These are phyloP conservation scores for Apodospora peruviana DNA, from an alignment of 495 filamentous ascomycete genomes.

Conservation along the genomic window DNA sequence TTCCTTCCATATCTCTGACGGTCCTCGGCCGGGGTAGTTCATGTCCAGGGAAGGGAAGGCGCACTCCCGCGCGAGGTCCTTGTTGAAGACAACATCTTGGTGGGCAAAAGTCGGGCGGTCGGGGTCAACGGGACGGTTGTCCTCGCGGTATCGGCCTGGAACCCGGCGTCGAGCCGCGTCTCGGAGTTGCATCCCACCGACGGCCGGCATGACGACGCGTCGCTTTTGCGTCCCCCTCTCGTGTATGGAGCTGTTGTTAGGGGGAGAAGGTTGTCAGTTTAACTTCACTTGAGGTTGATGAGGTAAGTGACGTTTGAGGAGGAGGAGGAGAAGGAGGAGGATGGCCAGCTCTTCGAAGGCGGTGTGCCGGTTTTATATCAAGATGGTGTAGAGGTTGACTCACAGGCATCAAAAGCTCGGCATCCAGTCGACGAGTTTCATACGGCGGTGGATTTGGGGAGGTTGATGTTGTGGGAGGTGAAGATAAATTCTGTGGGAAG, in stretches of 20 bases:
- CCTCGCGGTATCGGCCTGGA: slow-evolving; percentile 14
- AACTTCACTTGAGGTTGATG: too few relatives aligned
- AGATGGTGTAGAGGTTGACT: too few relatives aligned
- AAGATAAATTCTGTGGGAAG: too few relatives aligned
- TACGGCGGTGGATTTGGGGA: too few relatives aligned
- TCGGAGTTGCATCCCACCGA: slow-evolving; percentile 10
- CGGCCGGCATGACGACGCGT: background rate
- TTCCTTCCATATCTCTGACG: slow-evolving; percentile 11
- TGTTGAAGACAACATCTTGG: slow-evolving; percentile 9
- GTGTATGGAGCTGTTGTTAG: background rate
- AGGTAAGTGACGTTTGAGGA: background rate
- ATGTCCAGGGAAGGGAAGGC: slow-evolving; percentile 18
- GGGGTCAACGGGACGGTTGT: slow-evolving; percentile 5
- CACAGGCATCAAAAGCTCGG: too few relatives aligned
- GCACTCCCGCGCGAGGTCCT: slow-evolving; percentile 8
- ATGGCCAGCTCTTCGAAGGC: too few relatives aligned
- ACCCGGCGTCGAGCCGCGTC: background rate
- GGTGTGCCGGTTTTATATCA: too few relatives aligned
- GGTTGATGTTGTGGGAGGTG: too few relatives aligned
- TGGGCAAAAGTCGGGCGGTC: slow-evolving; percentile 11
- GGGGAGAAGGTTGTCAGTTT: too few relatives aligned
- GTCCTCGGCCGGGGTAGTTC: slow-evolving; percentile 9
- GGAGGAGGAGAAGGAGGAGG: too few relatives aligned
- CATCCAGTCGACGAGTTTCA: too few relatives aligned
- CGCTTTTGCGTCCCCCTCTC: background rate